phyloP scores from a whole-genome alignment of 306 rosid species.

The Lupinus albus region DNA sequence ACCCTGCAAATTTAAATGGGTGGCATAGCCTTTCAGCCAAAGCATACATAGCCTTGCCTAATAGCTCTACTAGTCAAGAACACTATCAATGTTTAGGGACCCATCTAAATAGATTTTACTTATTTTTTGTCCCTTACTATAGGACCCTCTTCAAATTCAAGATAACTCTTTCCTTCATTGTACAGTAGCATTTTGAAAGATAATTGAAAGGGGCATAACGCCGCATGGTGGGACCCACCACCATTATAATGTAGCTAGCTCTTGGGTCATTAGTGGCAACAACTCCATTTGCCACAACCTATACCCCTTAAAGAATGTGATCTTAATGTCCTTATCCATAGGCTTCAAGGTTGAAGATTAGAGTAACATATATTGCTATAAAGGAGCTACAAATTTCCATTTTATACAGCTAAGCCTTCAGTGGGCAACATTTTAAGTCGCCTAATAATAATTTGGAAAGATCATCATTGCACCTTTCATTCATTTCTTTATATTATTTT shows the following conservation, averaged over 20 bases:
- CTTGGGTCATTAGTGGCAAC: conserved; percentile 38
- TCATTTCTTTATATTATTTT: background rate
- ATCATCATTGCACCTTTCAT: conserved; percentile 6
- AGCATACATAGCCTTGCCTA: conserved; percentile 8
- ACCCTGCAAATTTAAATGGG: conserved; percentile 1
- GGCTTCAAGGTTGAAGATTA: conserved; percentile 18
- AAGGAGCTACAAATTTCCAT: conserved; percentile 32
- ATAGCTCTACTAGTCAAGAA: conserved; percentile 19
- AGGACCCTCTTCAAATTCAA: conserved; percentile 16
- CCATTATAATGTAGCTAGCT: conserved; percentile 31
- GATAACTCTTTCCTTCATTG: conserved; percentile 2
- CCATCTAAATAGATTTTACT: conserved; percentile 37
- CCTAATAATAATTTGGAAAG: background rate
- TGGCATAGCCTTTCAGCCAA: conserved; percentile 31
- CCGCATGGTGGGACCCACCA: conserved; percentile 48
- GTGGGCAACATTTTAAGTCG: conserved; percentile 9
- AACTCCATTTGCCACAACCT: conserved; percentile 49
- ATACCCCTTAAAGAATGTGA: conserved; percentile 24
- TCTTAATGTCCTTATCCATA: conserved; percentile 39
- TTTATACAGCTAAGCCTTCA: conserved; percentile 30
- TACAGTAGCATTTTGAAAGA: conserved; percentile 7
- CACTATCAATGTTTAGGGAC: conserved; percentile 36
- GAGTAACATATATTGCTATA: conserved; percentile 11
- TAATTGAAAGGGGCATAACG: conserved; percentile 40
- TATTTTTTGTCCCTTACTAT: conserved; percentile 34